Evolutionary conservation across 1,284 basidiomycete species (phyloP).

Genomic region (Heterobasidion occidentale): DNA sequence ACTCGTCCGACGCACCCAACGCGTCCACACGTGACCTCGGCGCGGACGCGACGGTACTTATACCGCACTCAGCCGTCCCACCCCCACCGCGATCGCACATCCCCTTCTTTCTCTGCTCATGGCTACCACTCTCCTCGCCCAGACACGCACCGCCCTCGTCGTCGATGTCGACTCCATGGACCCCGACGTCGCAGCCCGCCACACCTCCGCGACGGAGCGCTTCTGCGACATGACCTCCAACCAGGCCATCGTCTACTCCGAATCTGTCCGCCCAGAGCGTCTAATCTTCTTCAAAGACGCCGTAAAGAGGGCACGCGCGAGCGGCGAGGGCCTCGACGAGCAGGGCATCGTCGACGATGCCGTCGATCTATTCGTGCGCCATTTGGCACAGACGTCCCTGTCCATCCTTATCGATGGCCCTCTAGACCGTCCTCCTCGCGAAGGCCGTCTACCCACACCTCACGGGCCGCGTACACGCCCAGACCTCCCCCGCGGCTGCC

Average conservation of each 20-base stretch:
- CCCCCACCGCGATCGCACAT: background rate
- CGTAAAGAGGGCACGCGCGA: conserved; percentile 21
- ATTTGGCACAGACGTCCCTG: background rate
- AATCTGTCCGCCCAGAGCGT: conserved; percentile 28
- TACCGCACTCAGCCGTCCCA: background rate
- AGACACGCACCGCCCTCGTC: conserved; percentile 26
- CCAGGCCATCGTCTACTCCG: conserved; percentile 35
- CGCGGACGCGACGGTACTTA: background rate
- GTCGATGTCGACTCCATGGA: conserved; percentile 49
- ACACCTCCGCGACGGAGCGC: conserved; percentile 18
- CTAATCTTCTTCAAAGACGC: conserved; percentile 25
- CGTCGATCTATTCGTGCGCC: conserved; percentile 32
- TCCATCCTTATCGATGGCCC: background rate
- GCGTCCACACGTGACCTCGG: background rate
- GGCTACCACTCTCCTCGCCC: conserved; percentile 23
- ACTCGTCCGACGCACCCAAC: background rate
- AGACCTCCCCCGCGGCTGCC: conserved; percentile 35
- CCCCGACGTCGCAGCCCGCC: conserved; percentile 29
- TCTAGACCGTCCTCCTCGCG: conserved; percentile 36
- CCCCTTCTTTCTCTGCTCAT: conserved; percentile 4
- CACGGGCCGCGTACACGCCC: conserved; percentile 36
- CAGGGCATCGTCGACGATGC: conserved; percentile 27
- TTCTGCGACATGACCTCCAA: conserved; percentile 49
- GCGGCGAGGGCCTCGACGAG: conserved; percentile 11
- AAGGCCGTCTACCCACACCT: conserved; percentile 37